Evolutionary conservation across 2,329 filamentous ascomycete species (phyloP).

Genomic region (Aspergillus brasiliensis): DNA sequence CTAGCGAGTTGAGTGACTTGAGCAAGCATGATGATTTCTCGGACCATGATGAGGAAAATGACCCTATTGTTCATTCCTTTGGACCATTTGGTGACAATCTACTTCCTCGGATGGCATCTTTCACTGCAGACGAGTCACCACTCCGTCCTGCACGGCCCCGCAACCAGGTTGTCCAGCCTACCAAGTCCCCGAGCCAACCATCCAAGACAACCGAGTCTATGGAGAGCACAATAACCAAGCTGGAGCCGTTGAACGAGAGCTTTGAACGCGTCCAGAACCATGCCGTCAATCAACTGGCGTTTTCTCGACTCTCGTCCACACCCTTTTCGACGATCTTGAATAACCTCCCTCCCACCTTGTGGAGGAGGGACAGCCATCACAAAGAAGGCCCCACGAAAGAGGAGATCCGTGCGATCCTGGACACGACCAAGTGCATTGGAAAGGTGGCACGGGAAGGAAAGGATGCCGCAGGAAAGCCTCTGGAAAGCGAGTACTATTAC

Average conservation of each 20-base stretch:
- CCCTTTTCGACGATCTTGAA: conserved; percentile 86
- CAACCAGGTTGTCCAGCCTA: conserved; percentile 35
- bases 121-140: conserved; percentile 68
- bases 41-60: conserved; percentile 89
- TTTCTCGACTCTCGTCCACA: conserved; percentile 86
- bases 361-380: conserved; percentile 53
- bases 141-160: conserved; percentile 44
- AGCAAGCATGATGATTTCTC: conserved; percentile 64
- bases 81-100: conserved; percentile 86
- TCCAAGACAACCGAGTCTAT: conserved; percentile 23
- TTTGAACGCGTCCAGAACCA: conserved; percentile 66
- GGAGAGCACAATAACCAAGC: conserved; percentile 21
- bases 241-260: conserved; percentile 27
- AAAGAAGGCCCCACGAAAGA: conserved; percentile 57
- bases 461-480: conserved; percentile 87
- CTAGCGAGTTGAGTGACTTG: conserved; percentile 36
- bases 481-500: conserved; percentile 98
- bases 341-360: conserved; percentile 71
- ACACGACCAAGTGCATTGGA: conserved; percentile 76
- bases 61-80: conserved; percentile 89
- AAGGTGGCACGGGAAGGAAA: conserved; percentile 90
- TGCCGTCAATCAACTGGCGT: conserved; percentile 92
- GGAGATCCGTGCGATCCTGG: conserved; percentile 71
- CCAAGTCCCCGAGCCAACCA: conserved; percentile 33
- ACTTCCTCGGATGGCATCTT: conserved; percentile 76